Conservation (phyloP, 2,329 filamentous ascomycete species). For the Apiospora marii region DNA sequence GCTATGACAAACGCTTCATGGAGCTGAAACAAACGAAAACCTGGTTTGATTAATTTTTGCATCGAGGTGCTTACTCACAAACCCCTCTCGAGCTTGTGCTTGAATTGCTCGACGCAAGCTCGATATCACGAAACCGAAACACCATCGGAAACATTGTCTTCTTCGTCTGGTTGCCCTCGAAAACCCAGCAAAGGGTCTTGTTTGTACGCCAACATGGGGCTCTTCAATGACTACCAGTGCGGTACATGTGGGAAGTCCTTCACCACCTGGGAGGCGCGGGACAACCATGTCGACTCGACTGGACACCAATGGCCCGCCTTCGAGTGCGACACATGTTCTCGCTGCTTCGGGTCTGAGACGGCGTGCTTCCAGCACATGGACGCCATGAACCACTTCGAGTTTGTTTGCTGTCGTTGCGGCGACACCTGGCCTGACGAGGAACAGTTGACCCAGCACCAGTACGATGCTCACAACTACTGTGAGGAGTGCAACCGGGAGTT, state of each 20-base stretch:
- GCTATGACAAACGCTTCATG: no score
- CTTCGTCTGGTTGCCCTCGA: not conserved
- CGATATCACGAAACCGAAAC: not conserved
- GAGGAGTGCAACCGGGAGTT: constrained; percentile 44
- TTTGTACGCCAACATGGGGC: not conserved
- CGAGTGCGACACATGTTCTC: constrained; percentile 34
- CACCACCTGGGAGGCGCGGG: constrained; percentile 26
- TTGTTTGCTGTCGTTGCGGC: constrained; percentile 41
- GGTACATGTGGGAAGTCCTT: constrained; percentile 33
- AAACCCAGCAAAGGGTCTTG: not conserved
- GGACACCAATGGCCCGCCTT: constrained; percentile 28
- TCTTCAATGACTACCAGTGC: constrained; percentile 27
- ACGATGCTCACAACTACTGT: constrained; percentile 44
- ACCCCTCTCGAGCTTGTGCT: no score
- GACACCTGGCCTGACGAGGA: constrained; percentile 31
- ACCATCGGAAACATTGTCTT: not conserved
- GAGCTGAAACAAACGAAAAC: no score
- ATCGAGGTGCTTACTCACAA: no score
- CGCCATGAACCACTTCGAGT: constrained; percentile 38
- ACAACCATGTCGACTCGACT: constrained; percentile 31
- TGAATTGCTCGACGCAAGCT: no score
- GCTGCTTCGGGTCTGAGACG: constrained; percentile 27
- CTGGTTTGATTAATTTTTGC: no score
- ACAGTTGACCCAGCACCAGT: constrained; percentile 37
- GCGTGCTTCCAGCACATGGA: constrained; percentile 41